These are phyloP conservation scores for Marvania coccoides DNA, from an alignment of 139 green algal species.

Conservation along the genomic window DNA sequence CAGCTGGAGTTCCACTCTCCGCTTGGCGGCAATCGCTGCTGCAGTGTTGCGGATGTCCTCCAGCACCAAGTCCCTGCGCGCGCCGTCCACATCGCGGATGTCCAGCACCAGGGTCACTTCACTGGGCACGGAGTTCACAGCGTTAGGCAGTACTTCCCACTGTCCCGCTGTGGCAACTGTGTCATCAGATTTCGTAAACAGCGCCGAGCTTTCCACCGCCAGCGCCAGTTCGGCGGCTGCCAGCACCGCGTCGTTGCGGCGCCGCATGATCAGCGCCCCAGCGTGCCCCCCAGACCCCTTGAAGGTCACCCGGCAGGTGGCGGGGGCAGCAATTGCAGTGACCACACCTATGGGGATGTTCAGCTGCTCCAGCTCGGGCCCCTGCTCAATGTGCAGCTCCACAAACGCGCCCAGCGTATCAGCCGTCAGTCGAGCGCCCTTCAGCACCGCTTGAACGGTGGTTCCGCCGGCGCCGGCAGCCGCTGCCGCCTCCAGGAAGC, in stretches of 20 bases:
- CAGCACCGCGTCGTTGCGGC: slow-evolving; percentile 72
- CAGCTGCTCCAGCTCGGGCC: slow-evolving; percentile 70
- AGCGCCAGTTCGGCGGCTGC: slow-evolving; percentile 86
- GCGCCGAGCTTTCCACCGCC: slow-evolving; percentile 42
- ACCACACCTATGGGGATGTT: slow-evolving; percentile 79
- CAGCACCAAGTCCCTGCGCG: slow-evolving; percentile 63
- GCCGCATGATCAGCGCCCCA: slow-evolving; percentile 34
- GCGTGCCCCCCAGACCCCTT: slow-evolving; percentile 21
- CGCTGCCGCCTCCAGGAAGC: slow-evolving; percentile 68
- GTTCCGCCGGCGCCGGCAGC: slow-evolving; percentile 32
- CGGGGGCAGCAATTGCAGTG: slow-evolving; percentile 88
- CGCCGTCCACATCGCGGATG: slow-evolving; percentile 77
- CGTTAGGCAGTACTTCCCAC: slow-evolving; percentile 72
- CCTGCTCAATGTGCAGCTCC: slow-evolving; percentile 98
- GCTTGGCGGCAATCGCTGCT: slow-evolving; percentile 47
- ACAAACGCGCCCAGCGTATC: slow-evolving; percentile 66
- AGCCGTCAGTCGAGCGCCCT: not conserved
- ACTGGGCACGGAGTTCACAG: slow-evolving; percentile 84
- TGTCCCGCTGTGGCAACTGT: slow-evolving; percentile 77
- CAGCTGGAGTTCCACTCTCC: slow-evolving; percentile 29
- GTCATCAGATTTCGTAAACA: slow-evolving; percentile 41
- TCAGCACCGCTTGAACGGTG: slow-evolving; percentile 1
- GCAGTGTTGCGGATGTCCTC: slow-evolving; percentile 33
- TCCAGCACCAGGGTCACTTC: slow-evolving; percentile 42
- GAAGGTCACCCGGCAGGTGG: slow-evolving; percentile 69